Percentiles rank a stretch among this genome's conserved stretches.
These are phyloP conservation scores for Neurospora sp. DNA, from an alignment of 2,329 filamentous ascomycete genomes.

Conservation along the genomic window DNA sequence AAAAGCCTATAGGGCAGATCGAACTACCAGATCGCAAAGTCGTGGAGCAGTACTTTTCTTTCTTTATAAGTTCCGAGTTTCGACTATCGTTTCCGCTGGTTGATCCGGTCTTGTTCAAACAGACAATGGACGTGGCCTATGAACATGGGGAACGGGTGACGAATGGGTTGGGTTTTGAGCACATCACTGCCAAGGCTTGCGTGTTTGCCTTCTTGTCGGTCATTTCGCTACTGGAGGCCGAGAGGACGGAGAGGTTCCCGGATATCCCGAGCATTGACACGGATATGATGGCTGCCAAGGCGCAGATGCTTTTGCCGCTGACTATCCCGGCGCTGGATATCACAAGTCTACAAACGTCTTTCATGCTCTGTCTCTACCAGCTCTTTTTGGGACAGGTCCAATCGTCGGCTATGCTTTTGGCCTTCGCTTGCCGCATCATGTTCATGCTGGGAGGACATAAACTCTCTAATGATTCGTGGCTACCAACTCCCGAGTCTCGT, in stretches of 20 bases:
- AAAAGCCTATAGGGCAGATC: background rate
- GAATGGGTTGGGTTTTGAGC: slow-evolving; percentile 5
- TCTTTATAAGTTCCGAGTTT: slow-evolving; percentile 27
- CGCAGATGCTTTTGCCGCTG: slow-evolving; percentile 31
- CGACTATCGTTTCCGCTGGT: slow-evolving; percentile 38
- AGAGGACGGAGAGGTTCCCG: slow-evolving; percentile 4
- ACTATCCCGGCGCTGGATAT: slow-evolving; percentile 33
- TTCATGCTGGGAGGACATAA: slow-evolving; percentile 40
- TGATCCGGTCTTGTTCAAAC: slow-evolving; percentile 34
- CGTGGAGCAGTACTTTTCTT: slow-evolving; percentile 21
- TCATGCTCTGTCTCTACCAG: slow-evolving; percentile 37
- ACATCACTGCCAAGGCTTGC: slow-evolving; percentile 32
- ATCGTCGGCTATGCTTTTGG: slow-evolving; percentile 32
- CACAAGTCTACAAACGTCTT: slow-evolving; percentile 32
- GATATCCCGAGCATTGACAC: slow-evolving; percentile 23
- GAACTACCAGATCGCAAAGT: slow-evolving; percentile 26
- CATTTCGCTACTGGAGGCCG: slow-evolving; percentile 18
- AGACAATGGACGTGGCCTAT: slow-evolving; percentile 37
- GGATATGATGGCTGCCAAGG: slow-evolving; percentile 30
- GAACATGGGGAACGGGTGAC: slow-evolving; percentile 10
- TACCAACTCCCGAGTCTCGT: background rate
- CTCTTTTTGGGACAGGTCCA: slow-evolving; percentile 37
- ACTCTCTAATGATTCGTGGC: slow-evolving; percentile 4
- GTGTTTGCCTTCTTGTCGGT: slow-evolving; percentile 39
- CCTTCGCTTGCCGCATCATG: slow-evolving; percentile 36